Base-by-base conservation (phyloP, 2,329 filamentous ascomycete genomes). In the Tolypocladium nubicola region DNA sequence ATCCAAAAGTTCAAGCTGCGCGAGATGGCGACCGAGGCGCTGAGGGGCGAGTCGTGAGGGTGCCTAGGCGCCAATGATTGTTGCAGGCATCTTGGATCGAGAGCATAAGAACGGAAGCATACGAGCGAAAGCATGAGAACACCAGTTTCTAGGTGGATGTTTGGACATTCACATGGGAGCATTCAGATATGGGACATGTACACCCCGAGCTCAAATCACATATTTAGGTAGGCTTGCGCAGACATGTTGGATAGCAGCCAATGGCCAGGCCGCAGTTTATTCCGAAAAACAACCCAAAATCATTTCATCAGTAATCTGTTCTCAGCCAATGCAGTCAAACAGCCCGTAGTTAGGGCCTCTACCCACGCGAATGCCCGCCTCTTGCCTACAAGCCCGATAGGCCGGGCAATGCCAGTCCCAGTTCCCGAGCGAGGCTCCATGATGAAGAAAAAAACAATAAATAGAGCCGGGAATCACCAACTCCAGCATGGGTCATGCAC, bases 1-100 rank as follows among this genome's bases (percentile, higher is more conserved):
- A 92, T 97, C 57, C 90, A 96, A 75, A 97, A 97, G 75, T 97
- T 88, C 70, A 93, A 87, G 75, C 71, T 97, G 65, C 82, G 83
- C 66, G 87, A 91, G 19, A 75, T 80, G 66, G 92, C 78, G 1
- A 71, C 68, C 63, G 69, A 73, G 61, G 54, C 74, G 9, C 54
- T 76, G 3, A 56, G 58, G 21, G 33, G 49, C n/a, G 53, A 45
- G 43, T 19, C 23, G 23, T 57, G 41, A 59, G n/a, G 35, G 23
- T 16, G n/a, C n/a, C n/a, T n/a, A 5, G 13, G 30, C 26, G 19
- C 21, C 26, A 11, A n/a, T 26, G 19, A 14, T 7, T 37, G 11
- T 2, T 10, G 8, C 30, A 33, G 30, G 14, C 4, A 52, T 37
- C 11, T 37, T n/a, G 21, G 9, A n/a, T 50, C 16, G 3, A 6